Conservation (phyloP, 1,284 basidiomycete species). For the Boletus sp. region DNA sequence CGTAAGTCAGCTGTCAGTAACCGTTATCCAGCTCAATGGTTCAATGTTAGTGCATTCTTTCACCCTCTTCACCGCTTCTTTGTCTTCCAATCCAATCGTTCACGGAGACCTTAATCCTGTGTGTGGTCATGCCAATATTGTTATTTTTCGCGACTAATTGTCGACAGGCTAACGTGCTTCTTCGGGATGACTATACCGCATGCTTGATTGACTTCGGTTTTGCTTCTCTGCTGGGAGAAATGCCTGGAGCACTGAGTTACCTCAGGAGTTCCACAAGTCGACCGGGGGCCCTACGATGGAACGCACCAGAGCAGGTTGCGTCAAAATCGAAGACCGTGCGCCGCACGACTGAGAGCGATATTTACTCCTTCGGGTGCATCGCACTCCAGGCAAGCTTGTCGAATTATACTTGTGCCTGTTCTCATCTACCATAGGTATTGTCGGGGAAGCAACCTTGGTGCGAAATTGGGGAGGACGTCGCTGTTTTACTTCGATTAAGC, state of each 20-base stretch:
- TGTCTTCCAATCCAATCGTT: background rate
- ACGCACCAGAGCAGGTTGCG: constrained; percentile 7
- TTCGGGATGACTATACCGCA: constrained; percentile 6
- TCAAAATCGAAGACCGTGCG: background rate
- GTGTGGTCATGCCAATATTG: background rate
- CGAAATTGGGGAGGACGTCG: background rate
- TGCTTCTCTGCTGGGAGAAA: constrained; percentile 4
- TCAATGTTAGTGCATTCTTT: constrained; percentile 8
- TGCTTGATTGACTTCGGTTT: constrained; percentile 5
- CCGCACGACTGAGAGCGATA: constrained; percentile 11
- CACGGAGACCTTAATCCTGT: constrained; percentile 14
- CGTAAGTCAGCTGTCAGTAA: background rate
- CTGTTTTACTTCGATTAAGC: background rate
- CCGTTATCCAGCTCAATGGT: background rate
- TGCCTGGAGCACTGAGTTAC: background rate
- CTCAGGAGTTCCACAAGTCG: background rate
- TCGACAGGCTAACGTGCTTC: constrained; percentile 8
- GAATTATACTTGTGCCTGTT: background rate
- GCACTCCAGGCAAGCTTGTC: constrained; percentile 4
- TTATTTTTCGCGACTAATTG: background rate
- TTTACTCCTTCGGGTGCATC: constrained; percentile 16
- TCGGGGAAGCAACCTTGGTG: constrained; percentile 14
- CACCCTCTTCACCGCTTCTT: background rate
- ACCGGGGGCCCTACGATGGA: constrained; percentile 7
- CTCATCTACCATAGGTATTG: constrained; percentile 11